These are phyloP conservation scores for Lipomyces japonicus DNA, from an alignment of 805 yeast genomes.

Conservation along the genomic window DNA sequence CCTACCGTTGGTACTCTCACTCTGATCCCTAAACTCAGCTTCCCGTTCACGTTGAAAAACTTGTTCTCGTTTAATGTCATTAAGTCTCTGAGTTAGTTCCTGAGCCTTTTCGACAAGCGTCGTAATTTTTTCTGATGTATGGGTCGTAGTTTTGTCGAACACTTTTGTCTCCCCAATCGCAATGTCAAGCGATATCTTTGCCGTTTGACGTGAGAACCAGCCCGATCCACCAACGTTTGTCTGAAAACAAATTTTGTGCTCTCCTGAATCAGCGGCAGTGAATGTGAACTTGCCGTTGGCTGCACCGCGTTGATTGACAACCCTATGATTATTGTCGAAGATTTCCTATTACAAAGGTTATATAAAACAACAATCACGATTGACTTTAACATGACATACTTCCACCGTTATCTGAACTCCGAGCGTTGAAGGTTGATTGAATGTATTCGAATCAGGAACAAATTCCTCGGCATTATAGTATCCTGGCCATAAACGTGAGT, in stretches of 20 bases:
- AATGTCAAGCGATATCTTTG: constrained; percentile 71
- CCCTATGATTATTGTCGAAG: constrained; percentile 79
- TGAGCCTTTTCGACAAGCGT: constrained; percentile 54
- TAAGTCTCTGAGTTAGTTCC: constrained; percentile 54
- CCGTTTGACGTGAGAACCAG: constrained; percentile 57
- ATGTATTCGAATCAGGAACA: constrained; percentile 48
- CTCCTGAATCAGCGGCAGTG: constrained; percentile 79
- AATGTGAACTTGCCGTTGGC: constrained; percentile 69
- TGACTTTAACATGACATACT: constrained; percentile 35
- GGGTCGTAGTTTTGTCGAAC: constrained; percentile 45
- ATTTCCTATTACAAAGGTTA: constrained; percentile 47
- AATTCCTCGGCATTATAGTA: constrained; percentile 65
- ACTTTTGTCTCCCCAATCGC: constrained; percentile 63
- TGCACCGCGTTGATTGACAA: constrained; percentile 60
- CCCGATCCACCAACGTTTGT: constrained; percentile 46
- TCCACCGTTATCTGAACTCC: constrained; percentile 67
- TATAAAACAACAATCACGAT: constrained; percentile 10
- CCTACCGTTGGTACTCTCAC: constrained; percentile 69
- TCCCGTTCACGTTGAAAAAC: constrained; percentile 60
- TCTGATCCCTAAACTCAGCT: constrained; percentile 67
- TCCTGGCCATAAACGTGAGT: constrained; percentile 31
- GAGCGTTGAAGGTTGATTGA: constrained; percentile 50
- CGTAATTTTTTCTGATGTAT: constrained; percentile 45
- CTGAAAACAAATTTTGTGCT: constrained; percentile 76
- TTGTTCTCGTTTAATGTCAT: constrained; percentile 63